Evolutionary conservation across 192 early-diverging fungal genomes (phyloP), one percentile per base, ranked within the genome.

Genomic region (Linnemannia exigua): DNA sequence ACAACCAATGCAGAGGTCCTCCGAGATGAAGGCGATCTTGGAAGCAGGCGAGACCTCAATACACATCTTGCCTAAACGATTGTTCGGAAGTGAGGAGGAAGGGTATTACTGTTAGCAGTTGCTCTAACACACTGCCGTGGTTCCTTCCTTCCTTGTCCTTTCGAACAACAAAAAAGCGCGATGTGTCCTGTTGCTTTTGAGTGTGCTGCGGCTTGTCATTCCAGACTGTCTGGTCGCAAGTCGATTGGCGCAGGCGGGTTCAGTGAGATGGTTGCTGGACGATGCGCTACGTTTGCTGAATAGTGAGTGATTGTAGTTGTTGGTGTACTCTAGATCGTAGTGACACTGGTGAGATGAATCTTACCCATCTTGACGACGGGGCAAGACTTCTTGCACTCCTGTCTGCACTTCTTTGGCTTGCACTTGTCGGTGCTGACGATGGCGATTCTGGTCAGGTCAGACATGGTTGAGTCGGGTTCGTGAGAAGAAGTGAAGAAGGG

Each of bases 331-430:
- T 22, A 35, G 36, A 74, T 74, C 33, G 37, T n/a, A 28, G 25
- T 6, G 15, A 9, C 5, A 35, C 36, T 38, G 6, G 14, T 22
- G 52, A 15, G 70, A 15, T 17, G 9, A 35, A 41, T 78, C 93
- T 93, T 92, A 96, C 97, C 98, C 97, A 99, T 98, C 73, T 95
- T 90, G 72, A 97, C 97, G 33, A 99, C 98, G 16, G 98, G 98
- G 81, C 98, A 99, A 25, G 94, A 93, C 81, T 95, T 95, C 90
- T 99, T 99, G 93, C 98, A 99, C 89, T 99, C 98, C 86, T 98
- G 98, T 88, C 96, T 91, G 86, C 98, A 99, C 88, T 99, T 98
- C 91, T 99, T 99, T 25, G 98, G 98, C 91, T 98, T 98, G 91
- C 98, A 99, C 90, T 97, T 98, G 95, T 99, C 98, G 31, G 89